Evolutionary conservation across 1,139 yeast genomes (phyloP), one percentile per base, ranked within the genome.

Genomic region (Debaryomyces coudertii): DNA sequence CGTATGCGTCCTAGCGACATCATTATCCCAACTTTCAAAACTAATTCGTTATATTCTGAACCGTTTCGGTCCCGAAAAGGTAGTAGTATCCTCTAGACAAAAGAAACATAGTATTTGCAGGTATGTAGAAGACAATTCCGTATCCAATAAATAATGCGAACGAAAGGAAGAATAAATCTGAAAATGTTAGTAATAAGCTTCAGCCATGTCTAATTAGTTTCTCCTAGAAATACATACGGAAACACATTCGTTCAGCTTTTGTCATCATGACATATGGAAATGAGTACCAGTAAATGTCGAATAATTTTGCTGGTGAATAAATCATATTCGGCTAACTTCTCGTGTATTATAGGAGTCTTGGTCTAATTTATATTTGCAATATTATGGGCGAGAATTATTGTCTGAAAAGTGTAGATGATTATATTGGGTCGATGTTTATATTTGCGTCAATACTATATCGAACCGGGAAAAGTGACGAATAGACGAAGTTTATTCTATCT

Each of bases 241-340:
- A 59, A 15, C 68, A 47, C 34, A 62, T 43, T n/a, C 67, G 56
- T 56, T 72, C 77, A 7, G 63, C 56, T 38, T 54, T 53, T 18
- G 77, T 72, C 60, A 72, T 65, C 76, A 72, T 72, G 47, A 57
- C 59, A 47, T 62, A 66, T 18, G 77, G 77, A 48, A 72, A 64
- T 47, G 67, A 68, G 54, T 66, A 62, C 58, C 69, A 71, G 54
- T 70, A 67, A 49, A 66, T 53, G 42, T 62, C 56, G 55, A 68
- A 66, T 29, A 63, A 33, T 47, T 54, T 55, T 39, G 47, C 53
- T 25, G 47, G 42, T 18, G 61, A 48, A 36, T 41, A 35, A 16
- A 48, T 30, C 50, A 49, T 52, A 7, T 14, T 29, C 3, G 9
- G 5, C 22, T 20, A 20, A 5, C 22, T 29, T 15, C 5, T 15